Base-by-base conservation (phyloP, 768 basidiomycete genomes). In the Mycena alexandri region DNA sequence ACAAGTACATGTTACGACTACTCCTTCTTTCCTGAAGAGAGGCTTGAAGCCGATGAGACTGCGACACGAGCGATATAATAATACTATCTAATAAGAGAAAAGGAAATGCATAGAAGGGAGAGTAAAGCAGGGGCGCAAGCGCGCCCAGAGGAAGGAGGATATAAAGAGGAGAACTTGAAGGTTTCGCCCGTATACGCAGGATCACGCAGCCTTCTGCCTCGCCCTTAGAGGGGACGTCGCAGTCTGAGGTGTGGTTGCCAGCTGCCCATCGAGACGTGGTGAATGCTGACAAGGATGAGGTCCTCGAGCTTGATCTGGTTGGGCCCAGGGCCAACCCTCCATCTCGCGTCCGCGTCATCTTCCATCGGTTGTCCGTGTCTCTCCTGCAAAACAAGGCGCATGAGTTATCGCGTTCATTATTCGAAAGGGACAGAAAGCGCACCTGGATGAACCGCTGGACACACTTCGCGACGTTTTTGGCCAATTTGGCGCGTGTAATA, bases 181-280 rank as follows among this genome's bases (percentile, higher is more conserved):
- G 57, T 62, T 44, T 63, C 46, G 67, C 67, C 61, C 25, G 54
- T 48, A 24, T 44, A 44, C 59, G 41, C 65, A 19, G 60, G 51
- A 47, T 60, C 58, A 55, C 48, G 14, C 29, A 6, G 29, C 21
- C 54, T 24, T 55, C 58, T 22, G 22, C 61, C 67, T 41, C 48
- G 43, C 46, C 2, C n/a, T 71, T 33, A 71, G 21, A 77, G 69
- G 7, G 84, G 84, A 24, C 80, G 83, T 43, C 80, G 76, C 41
- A 93, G 81, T 74, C 91, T 85, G 50, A 93, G 78, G 63, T 93
- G 91, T 22, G 92, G 91, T 66, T 94, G 92, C 92, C 92, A 94
- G 63, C 89, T 90, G 13, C 93, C 92, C 78, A 92, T 87, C 14
- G 92, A 93, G 57, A 93, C 91, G 70, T 94, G 93, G 78, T 93